Conservation (phyloP, 2,329 filamentous ascomycete species). For the Nothopassalora personata region DNA sequence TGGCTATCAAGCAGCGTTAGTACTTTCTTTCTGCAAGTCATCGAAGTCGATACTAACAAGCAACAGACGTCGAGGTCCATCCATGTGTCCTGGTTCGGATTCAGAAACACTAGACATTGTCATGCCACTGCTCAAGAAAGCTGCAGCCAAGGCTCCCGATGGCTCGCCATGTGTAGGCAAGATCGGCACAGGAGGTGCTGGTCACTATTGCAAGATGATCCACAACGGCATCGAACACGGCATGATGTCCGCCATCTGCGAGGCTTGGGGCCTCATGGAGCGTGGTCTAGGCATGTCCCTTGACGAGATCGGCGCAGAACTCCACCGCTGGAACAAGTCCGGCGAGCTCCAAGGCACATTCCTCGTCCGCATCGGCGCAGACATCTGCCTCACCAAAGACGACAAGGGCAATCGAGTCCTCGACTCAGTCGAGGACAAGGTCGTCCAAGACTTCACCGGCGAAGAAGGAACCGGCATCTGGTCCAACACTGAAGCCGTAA, state of each 20-base stretch:
- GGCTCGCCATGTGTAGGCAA: constrained; percentile 56
- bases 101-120: constrained; percentile 52
- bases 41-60: too few relatives aligned
- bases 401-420: constrained; percentile 47
- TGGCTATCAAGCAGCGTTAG: constrained; percentile 60
- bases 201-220: constrained; percentile 71
- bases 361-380: constrained; percentile 57
- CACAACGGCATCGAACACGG: constrained; percentile 71
- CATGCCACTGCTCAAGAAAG: constrained; percentile 55
- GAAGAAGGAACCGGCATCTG: constrained; percentile 64
- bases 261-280: constrained; percentile 61
- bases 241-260: constrained; percentile 59
- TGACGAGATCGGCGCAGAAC: constrained; percentile 56
- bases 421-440: constrained; percentile 61
- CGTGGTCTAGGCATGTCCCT: constrained; percentile 54
- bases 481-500: constrained; percentile 58
- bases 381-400: constrained; percentile 54
- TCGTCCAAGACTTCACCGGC: constrained; percentile 63
- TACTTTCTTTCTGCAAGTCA: neutral
- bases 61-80: constrained; percentile 52
- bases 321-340: constrained; percentile 55
- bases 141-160: constrained; percentile 58
- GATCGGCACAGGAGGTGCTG: constrained; percentile 58
- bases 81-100: constrained; percentile 62
- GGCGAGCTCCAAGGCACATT: constrained; percentile 58